phyloP scores from a whole-genome alignment of 169 alveolate genomes.

The Plasmodium falciparum region DNA sequence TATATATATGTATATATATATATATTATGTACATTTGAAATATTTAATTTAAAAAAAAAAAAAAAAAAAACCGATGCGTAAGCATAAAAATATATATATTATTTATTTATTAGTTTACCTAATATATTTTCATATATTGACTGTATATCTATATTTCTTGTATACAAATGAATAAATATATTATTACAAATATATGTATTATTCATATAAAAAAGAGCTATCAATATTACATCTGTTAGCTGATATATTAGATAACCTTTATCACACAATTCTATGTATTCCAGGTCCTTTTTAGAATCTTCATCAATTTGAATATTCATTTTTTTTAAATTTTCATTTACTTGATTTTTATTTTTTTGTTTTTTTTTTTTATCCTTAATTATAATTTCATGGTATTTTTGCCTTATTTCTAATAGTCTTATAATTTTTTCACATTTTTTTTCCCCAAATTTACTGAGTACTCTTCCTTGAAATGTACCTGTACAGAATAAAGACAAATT shows the following conservation, averaged over 20 bases:
- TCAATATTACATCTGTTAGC: conserved; percentile 59
- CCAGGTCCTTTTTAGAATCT: conserved; percentile 56
- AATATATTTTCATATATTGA: conserved; percentile 72
- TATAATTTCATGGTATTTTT: conserved; percentile 54
- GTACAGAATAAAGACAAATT: conserved; percentile 53
- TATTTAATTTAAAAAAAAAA: neutral
- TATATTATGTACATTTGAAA: too few relatives aligned
- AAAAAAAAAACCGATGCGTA: neutral
- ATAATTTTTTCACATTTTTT: conserved; percentile 71
- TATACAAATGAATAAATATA: conserved; percentile 68
- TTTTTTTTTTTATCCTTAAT: conserved; percentile 63
- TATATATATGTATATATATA: conserved; percentile 1
- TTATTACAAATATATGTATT: conserved; percentile 68
- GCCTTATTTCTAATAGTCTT: conserved; percentile 67
- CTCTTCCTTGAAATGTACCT: conserved; percentile 60
- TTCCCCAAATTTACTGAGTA: conserved; percentile 74
- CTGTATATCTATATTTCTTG: conserved; percentile 53
- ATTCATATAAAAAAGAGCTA: conserved; percentile 72
- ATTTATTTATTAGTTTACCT: conserved; percentile 20
- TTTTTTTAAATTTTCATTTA: conserved; percentile 60
- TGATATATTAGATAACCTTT: conserved; percentile 70
- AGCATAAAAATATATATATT: neutral
- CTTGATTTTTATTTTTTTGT: conserved; percentile 14
- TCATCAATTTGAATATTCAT: conserved; percentile 75
- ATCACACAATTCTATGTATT: conserved; percentile 73